Conservation (phyloP, 768 basidiomycete genomes). For the Boletus sensibilis region DNA sequence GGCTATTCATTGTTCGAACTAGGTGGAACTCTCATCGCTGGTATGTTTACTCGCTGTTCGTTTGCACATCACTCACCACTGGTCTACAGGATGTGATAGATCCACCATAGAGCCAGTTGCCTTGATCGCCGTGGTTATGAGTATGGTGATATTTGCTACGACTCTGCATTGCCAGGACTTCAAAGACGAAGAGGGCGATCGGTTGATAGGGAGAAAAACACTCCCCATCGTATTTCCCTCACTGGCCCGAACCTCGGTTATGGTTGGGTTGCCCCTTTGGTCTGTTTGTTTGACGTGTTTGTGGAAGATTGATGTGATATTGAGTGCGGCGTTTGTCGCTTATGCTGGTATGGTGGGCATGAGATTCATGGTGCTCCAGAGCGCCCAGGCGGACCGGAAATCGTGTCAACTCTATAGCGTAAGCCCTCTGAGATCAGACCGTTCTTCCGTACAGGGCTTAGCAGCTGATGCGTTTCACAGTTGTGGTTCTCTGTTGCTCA, state of each 20-base stretch:
- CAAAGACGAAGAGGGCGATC: conserved; percentile 45
- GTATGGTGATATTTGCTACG: conserved; percentile 35
- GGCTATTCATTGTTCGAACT: conserved; percentile 40
- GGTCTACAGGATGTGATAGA: conserved; percentile 24
- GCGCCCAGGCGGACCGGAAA: conserved; percentile 23
- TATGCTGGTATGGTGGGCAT: conserved; percentile 27
- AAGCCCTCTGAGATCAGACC: conserved; percentile 4
- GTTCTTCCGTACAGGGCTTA: background rate
- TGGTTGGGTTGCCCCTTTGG: conserved; percentile 31
- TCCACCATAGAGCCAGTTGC: conserved; percentile 24
- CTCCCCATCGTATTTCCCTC: conserved; percentile 44
- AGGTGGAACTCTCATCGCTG: conserved; percentile 38
- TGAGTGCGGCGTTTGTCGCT: conserved; percentile 25
- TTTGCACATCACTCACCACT: conserved; percentile 1
- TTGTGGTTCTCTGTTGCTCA: conserved; percentile 35
- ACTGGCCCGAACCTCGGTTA: conserved; percentile 25
- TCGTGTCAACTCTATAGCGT: conserved; percentile 35
- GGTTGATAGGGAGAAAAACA: conserved; percentile 38
- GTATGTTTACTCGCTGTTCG: conserved; percentile 19
- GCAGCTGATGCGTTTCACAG: conserved; percentile 11
- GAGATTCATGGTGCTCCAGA: conserved; percentile 25
- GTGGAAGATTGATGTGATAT: conserved; percentile 30
- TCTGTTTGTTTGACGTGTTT: conserved; percentile 27
- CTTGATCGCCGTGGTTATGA: conserved; percentile 32
- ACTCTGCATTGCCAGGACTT: conserved; percentile 38